Percentiles rank a stretch among this genome's conserved stretches.
Evolutionary conservation across 169 alveolate species (phyloP).

Genomic region (Cryptosporidium canis): DNA sequence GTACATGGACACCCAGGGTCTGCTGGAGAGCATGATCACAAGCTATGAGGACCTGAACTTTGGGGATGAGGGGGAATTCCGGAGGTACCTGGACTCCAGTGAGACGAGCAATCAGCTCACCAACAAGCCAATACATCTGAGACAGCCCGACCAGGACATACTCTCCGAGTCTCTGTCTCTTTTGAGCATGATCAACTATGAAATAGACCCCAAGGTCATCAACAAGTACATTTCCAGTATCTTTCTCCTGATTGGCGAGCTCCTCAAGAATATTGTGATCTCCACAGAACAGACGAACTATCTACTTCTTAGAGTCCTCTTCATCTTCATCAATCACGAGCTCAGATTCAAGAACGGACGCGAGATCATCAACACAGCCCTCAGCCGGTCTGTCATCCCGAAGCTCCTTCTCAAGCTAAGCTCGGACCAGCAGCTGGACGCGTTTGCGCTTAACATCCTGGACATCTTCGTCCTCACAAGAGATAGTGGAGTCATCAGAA

Average conservation of each 20-base stretch:
- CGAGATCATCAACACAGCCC: neutral
- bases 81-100: neutral
- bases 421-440: constrained; percentile 18
- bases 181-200: constrained; percentile 19
- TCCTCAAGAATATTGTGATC: constrained; percentile 20
- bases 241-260: constrained; percentile 25
- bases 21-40: constrained; percentile 1
- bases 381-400: constrained; percentile 20
- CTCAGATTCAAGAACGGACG: constrained; percentile 2
- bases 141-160: constrained; percentile 6
- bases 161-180: neutral
- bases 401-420: constrained; percentile 8
- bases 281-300: constrained; percentile 5
- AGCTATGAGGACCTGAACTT: constrained; percentile 8
- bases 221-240: constrained; percentile 34
- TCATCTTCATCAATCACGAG: constrained; percentile 1
- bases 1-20: constrained; percentile 50
- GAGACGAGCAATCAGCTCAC: neutral
- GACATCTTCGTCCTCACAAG: constrained; percentile 22
- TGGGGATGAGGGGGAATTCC: constrained; percentile 12
- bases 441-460: constrained; percentile 20
- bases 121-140: constrained; percentile 36
- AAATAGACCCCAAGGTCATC: constrained; percentile 10
- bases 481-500: constrained; percentile 4
- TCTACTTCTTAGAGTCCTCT: neutral